Evolutionary conservation across 768 basidiomycete species (phyloP).

Genomic region (Lyophyllum shimeji): DNA sequence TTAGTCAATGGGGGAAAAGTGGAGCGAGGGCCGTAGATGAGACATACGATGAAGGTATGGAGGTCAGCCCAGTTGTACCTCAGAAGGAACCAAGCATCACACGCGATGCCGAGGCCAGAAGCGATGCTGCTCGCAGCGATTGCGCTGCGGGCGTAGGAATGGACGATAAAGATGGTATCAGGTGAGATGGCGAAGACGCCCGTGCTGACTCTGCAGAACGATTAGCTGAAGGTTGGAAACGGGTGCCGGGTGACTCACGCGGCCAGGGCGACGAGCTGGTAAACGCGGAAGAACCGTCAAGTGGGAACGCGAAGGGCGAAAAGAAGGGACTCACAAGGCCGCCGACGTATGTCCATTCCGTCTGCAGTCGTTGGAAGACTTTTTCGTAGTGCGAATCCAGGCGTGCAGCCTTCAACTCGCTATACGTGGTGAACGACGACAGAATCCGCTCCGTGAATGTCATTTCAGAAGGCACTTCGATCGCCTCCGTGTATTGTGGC

Average conservation of each 20-base stretch:
- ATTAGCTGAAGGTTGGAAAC: not conserved
- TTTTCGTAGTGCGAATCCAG: slow-evolving; percentile 50
- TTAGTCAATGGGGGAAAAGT: not conserved
- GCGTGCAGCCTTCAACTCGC: slow-evolving; percentile 48
- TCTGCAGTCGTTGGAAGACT: slow-evolving; percentile 45
- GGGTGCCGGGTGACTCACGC: slow-evolving; percentile 37
- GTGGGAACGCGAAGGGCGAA: not conserved
- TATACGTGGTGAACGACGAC: slow-evolving; percentile 55
- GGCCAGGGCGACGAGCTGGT: slow-evolving; percentile 58
- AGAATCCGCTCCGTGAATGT: slow-evolving; percentile 37
- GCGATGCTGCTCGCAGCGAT: slow-evolving; percentile 59
- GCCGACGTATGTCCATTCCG: slow-evolving; percentile 69
- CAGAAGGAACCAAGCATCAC: slow-evolving; percentile 66
- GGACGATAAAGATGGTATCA: slow-evolving; percentile 49
- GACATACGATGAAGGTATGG: slow-evolving; percentile 53
- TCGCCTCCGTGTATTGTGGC: slow-evolving; percentile 44
- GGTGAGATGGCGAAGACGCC: slow-evolving; percentile 65
- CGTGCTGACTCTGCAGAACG: slow-evolving; percentile 39
- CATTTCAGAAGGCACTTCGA: slow-evolving; percentile 27
- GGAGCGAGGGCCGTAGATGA: not conserved
- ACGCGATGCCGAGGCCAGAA: slow-evolving; percentile 64
- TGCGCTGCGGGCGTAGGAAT: slow-evolving; percentile 43
- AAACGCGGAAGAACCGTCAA: not conserved
- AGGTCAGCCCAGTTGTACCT: slow-evolving; percentile 55
- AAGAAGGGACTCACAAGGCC: slow-evolving; percentile 44